phyloP scores from a whole-genome alignment of 176 grass and related monocot genomes.

The Areca catechu region DNA sequence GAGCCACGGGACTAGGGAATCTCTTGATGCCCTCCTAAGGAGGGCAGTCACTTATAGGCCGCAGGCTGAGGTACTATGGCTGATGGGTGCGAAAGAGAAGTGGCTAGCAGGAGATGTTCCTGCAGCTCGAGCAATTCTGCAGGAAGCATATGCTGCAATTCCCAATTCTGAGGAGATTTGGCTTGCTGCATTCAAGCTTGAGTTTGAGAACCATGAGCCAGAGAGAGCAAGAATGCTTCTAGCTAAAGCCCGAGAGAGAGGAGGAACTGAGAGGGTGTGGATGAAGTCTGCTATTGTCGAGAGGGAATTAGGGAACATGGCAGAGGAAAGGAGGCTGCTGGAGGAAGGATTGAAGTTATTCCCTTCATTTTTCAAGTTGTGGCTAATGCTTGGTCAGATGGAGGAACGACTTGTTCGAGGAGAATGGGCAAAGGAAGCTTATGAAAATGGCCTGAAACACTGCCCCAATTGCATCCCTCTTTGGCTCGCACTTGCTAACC shows the following conservation, averaged over 20 bases:
- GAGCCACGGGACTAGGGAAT: slow-evolving; percentile 80
- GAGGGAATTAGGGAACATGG: slow-evolving; percentile 64
- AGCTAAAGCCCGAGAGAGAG: slow-evolving; percentile 82
- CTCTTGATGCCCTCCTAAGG: slow-evolving; percentile 76
- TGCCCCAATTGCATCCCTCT: slow-evolving; percentile 66
- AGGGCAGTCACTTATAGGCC: slow-evolving; percentile 83
- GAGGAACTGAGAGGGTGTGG: slow-evolving; percentile 93
- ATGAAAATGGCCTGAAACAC: slow-evolving; percentile 67
- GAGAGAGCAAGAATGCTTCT: slow-evolving; percentile 94
- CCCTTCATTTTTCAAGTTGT: slow-evolving; percentile 78
- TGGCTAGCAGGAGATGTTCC: slow-evolving; percentile 89
- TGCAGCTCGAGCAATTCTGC: slow-evolving; percentile 77
- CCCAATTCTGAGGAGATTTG: slow-evolving; percentile 95
- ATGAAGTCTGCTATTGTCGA: slow-evolving; percentile 94
- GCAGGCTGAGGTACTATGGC: slow-evolving; percentile 84
- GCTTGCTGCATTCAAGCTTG: slow-evolving; percentile 92
- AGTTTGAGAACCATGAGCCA: slow-evolving; percentile 93
- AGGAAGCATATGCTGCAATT: slow-evolving; percentile 87
- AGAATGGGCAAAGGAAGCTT: slow-evolving; percentile 55
- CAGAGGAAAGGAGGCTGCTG: slow-evolving; percentile 68
- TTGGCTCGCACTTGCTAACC: slow-evolving; percentile 71
- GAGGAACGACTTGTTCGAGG: slow-evolving; percentile 57
- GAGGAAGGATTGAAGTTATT: slow-evolving; percentile 83
- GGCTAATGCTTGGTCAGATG: slow-evolving; percentile 97
- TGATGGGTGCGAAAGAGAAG: slow-evolving; percentile 96